phyloP scores from a whole-genome alignment of 2,329 filamentous ascomycete genomes.

The Xylariaceae sp. region DNA sequence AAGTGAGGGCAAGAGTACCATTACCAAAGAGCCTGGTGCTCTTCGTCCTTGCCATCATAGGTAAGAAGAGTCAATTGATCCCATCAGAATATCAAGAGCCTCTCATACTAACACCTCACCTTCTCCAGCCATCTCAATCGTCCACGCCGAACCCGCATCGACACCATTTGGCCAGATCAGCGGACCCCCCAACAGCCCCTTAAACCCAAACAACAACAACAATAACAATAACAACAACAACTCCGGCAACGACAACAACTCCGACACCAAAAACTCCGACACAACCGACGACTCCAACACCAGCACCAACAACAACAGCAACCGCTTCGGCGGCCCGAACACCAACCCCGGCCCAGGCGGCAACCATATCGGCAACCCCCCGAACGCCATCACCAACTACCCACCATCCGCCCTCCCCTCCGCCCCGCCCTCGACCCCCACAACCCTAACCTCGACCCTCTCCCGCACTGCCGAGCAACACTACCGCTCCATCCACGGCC shows the following conservation, averaged over 20 bases:
- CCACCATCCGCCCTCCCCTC: background rate
- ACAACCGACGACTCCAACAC: background rate
- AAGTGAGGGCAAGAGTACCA: background rate
- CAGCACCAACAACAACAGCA: background rate
- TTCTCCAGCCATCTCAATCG: background rate
- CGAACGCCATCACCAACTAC: no score
- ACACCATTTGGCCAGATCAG: background rate
- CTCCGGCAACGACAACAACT: background rate
- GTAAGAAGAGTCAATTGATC: slow-evolving; percentile 10
- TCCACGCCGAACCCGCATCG: slow-evolving; percentile 2
- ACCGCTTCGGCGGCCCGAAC: background rate
- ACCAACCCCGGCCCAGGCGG: background rate
- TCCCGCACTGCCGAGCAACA: slow-evolving; percentile 27
- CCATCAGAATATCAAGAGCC: background rate
- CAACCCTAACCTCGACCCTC: slow-evolving; percentile 16
- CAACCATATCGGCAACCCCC: no score
- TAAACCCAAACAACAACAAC: background rate
- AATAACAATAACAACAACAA: background rate
- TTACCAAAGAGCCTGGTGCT: slow-evolving; percentile 4
- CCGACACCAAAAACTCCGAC: background rate
- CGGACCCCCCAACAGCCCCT: background rate
- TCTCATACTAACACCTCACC: background rate
- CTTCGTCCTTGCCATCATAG: slow-evolving; percentile 9
- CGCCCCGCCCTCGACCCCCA: slow-evolving; percentile 7
- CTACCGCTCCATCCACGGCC: slow-evolving; percentile 38